Evolutionary conservation across 73 alveolate species (phyloP).

Genomic region (Tetrahymena thermophila): DNA sequence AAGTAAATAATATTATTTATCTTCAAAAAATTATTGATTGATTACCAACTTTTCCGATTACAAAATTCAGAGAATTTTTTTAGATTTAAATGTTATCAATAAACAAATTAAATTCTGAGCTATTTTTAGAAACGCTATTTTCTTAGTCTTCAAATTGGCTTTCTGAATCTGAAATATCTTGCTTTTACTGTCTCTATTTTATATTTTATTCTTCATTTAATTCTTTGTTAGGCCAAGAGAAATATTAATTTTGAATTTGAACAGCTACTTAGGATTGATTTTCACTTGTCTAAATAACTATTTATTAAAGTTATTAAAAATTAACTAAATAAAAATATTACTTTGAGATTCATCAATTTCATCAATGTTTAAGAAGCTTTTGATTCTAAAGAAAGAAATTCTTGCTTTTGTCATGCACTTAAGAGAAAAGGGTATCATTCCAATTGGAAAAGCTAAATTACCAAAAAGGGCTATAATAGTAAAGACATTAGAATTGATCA

Average conservation of each 20-base stretch:
- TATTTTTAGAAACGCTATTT: background rate
- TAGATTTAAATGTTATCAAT: background rate
- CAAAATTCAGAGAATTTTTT: slow-evolving; percentile 8
- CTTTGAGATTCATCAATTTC: slow-evolving; percentile 29
- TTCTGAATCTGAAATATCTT: background rate
- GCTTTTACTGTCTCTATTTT: background rate
- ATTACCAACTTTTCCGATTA: slow-evolving; percentile 16
- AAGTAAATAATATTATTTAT: no score
- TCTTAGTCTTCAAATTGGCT: background rate
- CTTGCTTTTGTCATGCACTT: slow-evolving; percentile 17
- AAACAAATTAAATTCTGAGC: background rate
- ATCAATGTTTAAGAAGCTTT: slow-evolving; percentile 8
- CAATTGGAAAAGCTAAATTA: slow-evolving; percentile 18
- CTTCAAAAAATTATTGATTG: no score
- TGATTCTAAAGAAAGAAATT: slow-evolving; percentile 11
- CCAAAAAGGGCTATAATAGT: slow-evolving; percentile 38
- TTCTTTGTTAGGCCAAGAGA: slow-evolving; percentile 24
- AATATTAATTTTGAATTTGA: background rate
- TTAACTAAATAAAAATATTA: background rate
- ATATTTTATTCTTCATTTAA: background rate
- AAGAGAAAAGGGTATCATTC: slow-evolving; percentile 30
- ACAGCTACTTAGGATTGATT: background rate
- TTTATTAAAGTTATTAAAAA: background rate
- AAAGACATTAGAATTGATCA: slow-evolving; percentile 9
- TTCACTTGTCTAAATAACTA: background rate